These are phyloP conservation scores for Fusarium sp. DNA, from an alignment of 2,329 filamentous ascomycete species.

Conservation along the genomic window DNA sequence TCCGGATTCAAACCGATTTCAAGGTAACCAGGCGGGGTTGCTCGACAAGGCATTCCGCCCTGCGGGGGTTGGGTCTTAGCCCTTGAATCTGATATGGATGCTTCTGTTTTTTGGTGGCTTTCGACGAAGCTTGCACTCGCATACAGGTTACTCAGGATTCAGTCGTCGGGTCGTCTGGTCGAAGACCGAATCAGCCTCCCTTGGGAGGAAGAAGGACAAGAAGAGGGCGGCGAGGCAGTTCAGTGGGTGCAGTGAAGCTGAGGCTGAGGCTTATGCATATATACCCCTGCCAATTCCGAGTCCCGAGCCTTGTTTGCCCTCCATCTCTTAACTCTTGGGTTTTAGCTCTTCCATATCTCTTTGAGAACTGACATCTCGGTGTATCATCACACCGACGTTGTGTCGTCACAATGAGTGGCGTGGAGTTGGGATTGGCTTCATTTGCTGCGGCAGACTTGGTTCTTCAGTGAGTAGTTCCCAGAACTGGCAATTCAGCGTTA, in stretches of 20 bases:
- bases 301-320: not conserved
- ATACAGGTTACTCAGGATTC: not conserved
- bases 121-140: not conserved
- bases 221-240: not conserved
- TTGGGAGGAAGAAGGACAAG: not conserved
- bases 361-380: not conserved
- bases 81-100: not conserved
- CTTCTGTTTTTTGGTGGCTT: not conserved
- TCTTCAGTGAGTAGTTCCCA: not conserved
- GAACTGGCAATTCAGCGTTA: not conserved
- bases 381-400: not conserved
- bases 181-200: not conserved
- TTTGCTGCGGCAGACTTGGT: not conserved
- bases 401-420: not conserved
- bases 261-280: not conserved
- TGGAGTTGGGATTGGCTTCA: not conserved
- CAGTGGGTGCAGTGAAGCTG: not conserved
- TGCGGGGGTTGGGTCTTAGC: not conserved
- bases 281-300: not conserved
- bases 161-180: not conserved
- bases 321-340: not conserved
- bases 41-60: not conserved
- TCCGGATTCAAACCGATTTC: not conserved
- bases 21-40: not conserved
- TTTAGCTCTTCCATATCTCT: not conserved